A percentile compares a stretch with the other conserved stretches of the same genome.
Conservation (phyloP, 441 rosid genomes). For the Bruguiera hainesii region DNA sequence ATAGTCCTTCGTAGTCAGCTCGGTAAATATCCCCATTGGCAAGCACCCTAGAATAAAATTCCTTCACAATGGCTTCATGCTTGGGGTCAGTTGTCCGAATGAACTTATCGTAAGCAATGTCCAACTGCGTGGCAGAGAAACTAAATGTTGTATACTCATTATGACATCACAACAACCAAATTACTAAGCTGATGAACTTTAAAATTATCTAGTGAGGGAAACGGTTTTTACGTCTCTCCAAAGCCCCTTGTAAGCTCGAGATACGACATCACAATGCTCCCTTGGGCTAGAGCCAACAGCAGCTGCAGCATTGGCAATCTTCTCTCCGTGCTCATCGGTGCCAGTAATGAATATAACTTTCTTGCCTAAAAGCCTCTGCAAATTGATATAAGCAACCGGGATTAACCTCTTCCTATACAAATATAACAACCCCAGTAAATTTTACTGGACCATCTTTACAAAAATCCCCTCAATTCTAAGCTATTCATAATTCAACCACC, state of each 20-base stretch:
- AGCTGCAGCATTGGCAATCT: conserved; percentile 82
- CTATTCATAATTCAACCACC: neutral
- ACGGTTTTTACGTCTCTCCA: conserved; percentile 66
- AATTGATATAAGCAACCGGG: conserved; percentile 17
- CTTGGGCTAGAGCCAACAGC: conserved; percentile 60
- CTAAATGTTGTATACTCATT: conserved; percentile 1
- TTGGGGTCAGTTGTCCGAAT: conserved; percentile 85
- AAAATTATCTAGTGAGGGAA: conserved; percentile 8
- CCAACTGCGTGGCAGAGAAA: conserved; percentile 47
- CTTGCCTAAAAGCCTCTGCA: conserved; percentile 86
- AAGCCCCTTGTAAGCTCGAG: conserved; percentile 65
- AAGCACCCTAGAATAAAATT: conserved; percentile 76
- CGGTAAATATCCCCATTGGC: conserved; percentile 83
- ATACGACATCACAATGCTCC: conserved; percentile 78
- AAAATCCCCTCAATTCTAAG: neutral
- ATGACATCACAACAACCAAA: conserved; percentile 14
- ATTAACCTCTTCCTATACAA: neutral
- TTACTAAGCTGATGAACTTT: conserved; percentile 5
- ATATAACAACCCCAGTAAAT: neutral
- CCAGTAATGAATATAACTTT: conserved; percentile 84
- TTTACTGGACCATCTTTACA: neutral
- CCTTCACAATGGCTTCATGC: conserved; percentile 91
- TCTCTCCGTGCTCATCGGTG: conserved; percentile 96
- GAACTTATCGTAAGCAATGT: conserved; percentile 75
- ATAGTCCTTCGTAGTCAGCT: conserved; percentile 88